Base-by-base conservation (phyloP, 176 grass and related monocot genomes). In the Phyllostachys edulis region DNA sequence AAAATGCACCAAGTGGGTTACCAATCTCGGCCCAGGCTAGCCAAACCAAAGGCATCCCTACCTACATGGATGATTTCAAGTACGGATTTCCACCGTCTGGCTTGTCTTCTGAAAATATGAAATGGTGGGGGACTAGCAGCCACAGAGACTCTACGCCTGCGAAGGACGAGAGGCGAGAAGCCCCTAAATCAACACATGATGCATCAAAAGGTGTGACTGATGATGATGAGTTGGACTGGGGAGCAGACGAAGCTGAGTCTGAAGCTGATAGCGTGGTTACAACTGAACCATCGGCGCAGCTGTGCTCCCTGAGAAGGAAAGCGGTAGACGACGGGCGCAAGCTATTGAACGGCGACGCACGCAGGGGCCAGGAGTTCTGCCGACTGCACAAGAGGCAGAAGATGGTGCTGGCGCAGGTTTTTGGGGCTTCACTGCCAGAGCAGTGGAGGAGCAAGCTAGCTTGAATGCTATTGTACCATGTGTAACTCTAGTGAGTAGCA, bases 31-130 rank as follows among this genome's bases (percentile, higher is more conserved):
- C 71, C 65, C 83, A 77, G 7, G 69, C 66, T 78, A 93, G 50
- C 89, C 96, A 91, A 87, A 72, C 64, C 17, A 98, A 89, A 76
- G 73, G 65, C 85, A 88, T 95, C 76, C 91, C 96, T 29, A 94
- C 89, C 14, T 98, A 88, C 83, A 93, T 98, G 96, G 96, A 95
- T 63, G 96, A 95, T 87, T 93, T 98, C 49, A 92, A 94, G 87
- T 90, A 74, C 0, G 96, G 96, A 61, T 98, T 98, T 75, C 93
- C 96, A 5, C 80, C 85, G 23, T 85, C 64, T 80, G 93, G 91
- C 37, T 84, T 95, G 73, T 90, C 96, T 67, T 55, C 57, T 80
- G 56, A 72, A 87, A 90, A 81, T 27, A 54, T 71, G 80, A 93
- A 92, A 92, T 98, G 93, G 96, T 98, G 96, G 96, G 93, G 89